Evolutionary conservation across 2,329 filamentous ascomycete species (phyloP).

Genomic region (Diaporthe caulivora): DNA sequence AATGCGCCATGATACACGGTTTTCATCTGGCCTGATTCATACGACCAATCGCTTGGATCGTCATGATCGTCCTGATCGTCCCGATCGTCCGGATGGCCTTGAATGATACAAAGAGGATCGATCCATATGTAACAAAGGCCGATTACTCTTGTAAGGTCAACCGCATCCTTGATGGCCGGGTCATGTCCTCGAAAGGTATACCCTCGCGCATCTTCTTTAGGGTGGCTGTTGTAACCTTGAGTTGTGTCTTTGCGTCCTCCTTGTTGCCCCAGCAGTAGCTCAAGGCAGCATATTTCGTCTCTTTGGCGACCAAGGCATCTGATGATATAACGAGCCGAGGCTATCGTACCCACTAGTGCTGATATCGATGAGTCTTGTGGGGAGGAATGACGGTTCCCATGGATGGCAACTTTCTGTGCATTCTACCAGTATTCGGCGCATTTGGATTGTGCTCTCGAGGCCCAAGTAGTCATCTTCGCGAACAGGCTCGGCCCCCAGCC

Average conservation of each 20-base stretch:
- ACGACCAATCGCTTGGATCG: background rate
- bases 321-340: background rate
- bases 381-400: background rate
- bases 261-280: background rate
- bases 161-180: background rate
- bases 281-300: background rate
- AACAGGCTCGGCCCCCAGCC: background rate
- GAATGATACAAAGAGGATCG: conserved; percentile 1
- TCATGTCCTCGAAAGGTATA: background rate
- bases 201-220: background rate
- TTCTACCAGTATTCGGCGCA: background rate
- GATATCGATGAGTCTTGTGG: background rate
- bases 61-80: no score
- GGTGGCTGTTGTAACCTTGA: background rate
- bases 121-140: conserved; percentile 1
- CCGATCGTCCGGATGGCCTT: background rate
- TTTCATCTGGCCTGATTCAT: background rate
- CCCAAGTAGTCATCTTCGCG: background rate
- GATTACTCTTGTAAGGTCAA: background rate
- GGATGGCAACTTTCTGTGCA: background rate
- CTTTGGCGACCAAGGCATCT: background rate
- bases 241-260: background rate
- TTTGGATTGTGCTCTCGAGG: background rate
- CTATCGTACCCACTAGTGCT: background rate
- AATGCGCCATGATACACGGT: background rate